These are phyloP conservation scores for Gossypium raimondii DNA, from an alignment of 345 rosid genomes.

Conservation along the genomic window DNA sequence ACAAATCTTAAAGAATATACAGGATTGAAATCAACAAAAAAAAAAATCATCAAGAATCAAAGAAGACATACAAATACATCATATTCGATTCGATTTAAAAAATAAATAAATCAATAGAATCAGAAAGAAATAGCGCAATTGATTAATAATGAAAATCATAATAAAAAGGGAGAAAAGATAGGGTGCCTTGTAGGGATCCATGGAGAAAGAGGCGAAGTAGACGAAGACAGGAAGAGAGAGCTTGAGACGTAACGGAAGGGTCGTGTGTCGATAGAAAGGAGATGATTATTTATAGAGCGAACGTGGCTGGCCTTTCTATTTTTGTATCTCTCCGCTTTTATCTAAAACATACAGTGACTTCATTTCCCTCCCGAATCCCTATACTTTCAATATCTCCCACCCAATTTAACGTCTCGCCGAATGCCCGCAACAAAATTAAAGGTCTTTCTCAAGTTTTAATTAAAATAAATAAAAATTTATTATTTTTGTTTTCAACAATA, in stretches of 20 bases:
- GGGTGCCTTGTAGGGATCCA: slow-evolving; percentile 33
- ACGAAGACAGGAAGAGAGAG: neutral
- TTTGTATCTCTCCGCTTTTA: neutral
- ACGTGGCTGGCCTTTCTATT: slow-evolving; percentile 21
- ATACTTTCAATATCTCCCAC: neutral
- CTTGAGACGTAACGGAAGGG: neutral
- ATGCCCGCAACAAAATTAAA: neutral
- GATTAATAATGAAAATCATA: neutral
- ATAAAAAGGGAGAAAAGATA: neutral
- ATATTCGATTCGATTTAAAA: neutral
- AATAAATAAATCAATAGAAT: neutral
- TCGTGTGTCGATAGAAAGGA: neutral
- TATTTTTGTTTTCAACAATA: too few species aligned
- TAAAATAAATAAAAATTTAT: too few species aligned
- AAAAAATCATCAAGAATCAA: neutral
- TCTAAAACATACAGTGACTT: neutral
- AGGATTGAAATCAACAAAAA: neutral
- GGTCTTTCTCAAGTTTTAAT: too few species aligned
- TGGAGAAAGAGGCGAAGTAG: neutral
- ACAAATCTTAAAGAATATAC: neutral
- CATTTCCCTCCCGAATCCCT: neutral
- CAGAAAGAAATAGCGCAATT: neutral
- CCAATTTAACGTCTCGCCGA: neutral
- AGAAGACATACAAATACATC: neutral
- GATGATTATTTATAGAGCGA: neutral